These are phyloP conservation scores for Hypericum perforatum DNA, from an alignment of 345 rosid genomes.

Conservation along the genomic window DNA sequence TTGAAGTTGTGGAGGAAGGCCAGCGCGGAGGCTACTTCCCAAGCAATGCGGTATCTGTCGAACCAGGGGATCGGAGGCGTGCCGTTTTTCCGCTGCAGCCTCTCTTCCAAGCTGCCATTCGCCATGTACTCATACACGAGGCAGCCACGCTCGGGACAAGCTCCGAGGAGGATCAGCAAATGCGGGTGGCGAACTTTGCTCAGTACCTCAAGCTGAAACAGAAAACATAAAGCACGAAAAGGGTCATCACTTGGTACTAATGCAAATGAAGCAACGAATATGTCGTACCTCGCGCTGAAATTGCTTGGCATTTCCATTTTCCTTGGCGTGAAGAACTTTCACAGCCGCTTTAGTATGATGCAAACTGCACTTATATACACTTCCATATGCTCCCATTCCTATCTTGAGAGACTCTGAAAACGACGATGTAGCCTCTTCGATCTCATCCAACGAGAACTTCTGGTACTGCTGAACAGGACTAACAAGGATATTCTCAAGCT, in stretches of 20 bases:
- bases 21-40: background rate
- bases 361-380: conserved; percentile 58
- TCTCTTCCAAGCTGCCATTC: background rate
- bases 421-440: conserved; percentile 62
- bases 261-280: no score
- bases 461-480: conserved; percentile 42
- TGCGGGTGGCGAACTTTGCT: background rate
- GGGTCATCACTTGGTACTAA: no score
- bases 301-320: conserved; percentile 44
- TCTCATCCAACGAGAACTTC: conserved; percentile 71
- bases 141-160: background rate
- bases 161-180: background rate
- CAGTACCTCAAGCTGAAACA: background rate
- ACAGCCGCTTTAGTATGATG: conserved; percentile 73
- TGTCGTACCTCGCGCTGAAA: conserved; percentile 64
- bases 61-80: background rate
- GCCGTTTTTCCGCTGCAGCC: background rate
- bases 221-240: no score
- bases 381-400: conserved; percentile 79
- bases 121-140: background rate
- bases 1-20: background rate
- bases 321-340: conserved; percentile 69
- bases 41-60: background rate
- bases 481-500: conserved; percentile 48
- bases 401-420: conserved; percentile 60